Percentiles rank a stretch among this genome's conserved stretches.
Conservation (phyloP, 352 stramenopile genomes). For the Phytophthora litchii region DNA sequence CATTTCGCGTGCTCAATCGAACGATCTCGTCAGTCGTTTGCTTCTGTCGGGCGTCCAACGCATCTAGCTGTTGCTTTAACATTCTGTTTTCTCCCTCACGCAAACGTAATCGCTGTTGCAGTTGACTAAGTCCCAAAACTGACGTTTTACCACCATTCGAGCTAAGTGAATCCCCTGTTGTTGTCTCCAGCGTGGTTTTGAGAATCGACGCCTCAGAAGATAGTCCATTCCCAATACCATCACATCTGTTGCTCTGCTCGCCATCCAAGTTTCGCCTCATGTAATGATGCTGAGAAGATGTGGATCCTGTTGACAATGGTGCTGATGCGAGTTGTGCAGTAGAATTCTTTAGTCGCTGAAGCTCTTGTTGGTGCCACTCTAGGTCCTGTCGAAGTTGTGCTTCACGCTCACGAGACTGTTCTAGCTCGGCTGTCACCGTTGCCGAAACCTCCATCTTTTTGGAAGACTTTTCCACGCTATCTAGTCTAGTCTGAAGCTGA, state of each 20-base stretch:
- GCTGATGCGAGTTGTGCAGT: conserved; percentile 5
- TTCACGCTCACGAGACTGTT: conserved; percentile 49
- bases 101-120: conserved; percentile 76
- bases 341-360: conserved; percentile 48
- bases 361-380: conserved; percentile 65
- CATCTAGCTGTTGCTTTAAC: conserved; percentile 71
- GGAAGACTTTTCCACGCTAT: conserved; percentile 9
- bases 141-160: conserved; percentile 48
- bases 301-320: conserved; percentile 27
- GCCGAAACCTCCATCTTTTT: conserved; percentile 21
- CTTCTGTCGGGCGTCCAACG: conserved; percentile 70
- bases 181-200: conserved; percentile 57
- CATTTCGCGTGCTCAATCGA: conserved; percentile 73
- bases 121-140: conserved; percentile 72
- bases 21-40: conserved; percentile 78
- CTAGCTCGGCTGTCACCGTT: conserved; percentile 37
- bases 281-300: conserved; percentile 32
- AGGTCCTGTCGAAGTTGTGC: conserved; percentile 59
- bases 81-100: conserved; percentile 78
- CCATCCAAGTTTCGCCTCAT: conserved; percentile 22
- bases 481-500: conserved; percentile 42
- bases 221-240: background rate
- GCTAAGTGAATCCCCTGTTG: conserved; percentile 30
- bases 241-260: conserved; percentile 20
- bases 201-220: conserved; percentile 66